Evolutionary conservation across 495 filamentous ascomycete genomes (phyloP).

Genomic region (Penicillium maclennaniae): DNA sequence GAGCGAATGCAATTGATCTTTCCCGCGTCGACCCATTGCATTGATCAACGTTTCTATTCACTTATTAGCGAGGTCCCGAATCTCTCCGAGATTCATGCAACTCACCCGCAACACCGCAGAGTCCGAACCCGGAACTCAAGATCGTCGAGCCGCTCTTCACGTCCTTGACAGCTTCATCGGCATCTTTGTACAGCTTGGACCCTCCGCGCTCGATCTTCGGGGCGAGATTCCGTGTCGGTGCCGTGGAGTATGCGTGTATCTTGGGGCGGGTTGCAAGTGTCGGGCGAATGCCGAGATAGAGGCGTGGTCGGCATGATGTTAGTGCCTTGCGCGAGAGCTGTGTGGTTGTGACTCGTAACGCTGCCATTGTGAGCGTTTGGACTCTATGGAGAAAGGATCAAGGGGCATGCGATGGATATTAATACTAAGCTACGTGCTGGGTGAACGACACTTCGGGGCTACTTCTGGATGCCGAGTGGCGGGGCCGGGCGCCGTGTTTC

Average conservation of each 20-base stretch:
- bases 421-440: constrained; percentile 3
- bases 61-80: background rate
- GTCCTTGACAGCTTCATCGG: constrained; percentile 68
- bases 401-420: constrained; percentile 9
- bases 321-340: constrained; percentile 29
- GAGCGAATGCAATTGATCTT: constrained; percentile 63
- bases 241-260: constrained; percentile 23
- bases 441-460: constrained; percentile 31
- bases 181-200: constrained; percentile 69
- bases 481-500: constrained; percentile 5
- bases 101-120: constrained; percentile 74
- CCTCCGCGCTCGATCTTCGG: constrained; percentile 36
- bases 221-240: constrained; percentile 12
- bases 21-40: constrained; percentile 62
- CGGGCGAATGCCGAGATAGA: constrained; percentile 19
- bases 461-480: constrained; percentile 39
- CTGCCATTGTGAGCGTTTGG: constrained; percentile 25
- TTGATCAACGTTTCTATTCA: constrained; percentile 70
- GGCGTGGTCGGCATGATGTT: constrained; percentile 20
- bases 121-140: constrained; percentile 80
- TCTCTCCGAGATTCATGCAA: background rate
- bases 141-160: constrained; percentile 69
- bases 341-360: constrained; percentile 25
- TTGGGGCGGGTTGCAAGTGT: constrained; percentile 6
- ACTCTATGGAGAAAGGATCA: background rate